phyloP scores from a whole-genome alignment of 73 alveolate genomes.

The Paramecium sexaurelia region DNA sequence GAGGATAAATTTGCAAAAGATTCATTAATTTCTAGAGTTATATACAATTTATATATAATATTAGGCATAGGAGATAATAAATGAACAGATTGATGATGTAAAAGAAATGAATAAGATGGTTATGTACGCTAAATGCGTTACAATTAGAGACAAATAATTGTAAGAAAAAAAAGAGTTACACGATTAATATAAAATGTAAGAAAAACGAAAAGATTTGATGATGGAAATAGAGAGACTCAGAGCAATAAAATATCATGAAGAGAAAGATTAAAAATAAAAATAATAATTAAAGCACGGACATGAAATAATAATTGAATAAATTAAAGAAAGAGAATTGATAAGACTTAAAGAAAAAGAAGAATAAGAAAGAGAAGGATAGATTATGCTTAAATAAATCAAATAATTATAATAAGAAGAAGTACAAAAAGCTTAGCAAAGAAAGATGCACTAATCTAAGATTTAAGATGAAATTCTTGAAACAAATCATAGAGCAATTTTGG shows the following conservation, averaged over 20 bases:
- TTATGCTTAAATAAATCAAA: constrained; percentile 78
- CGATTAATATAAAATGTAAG: constrained; percentile 74
- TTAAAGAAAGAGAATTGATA: constrained; percentile 84
- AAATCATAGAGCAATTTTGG: constrained; percentile 74
- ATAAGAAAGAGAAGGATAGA: constrained; percentile 80
- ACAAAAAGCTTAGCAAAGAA: constrained; percentile 70
- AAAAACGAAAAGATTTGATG: constrained; percentile 82
- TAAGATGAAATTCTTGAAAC: constrained; percentile 82
- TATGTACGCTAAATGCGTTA: constrained; percentile 81
- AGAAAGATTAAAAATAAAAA: constrained; percentile 71
- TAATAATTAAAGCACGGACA: constrained; percentile 74
- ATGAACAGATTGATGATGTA: constrained; percentile 79
- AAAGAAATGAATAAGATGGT: constrained; percentile 85
- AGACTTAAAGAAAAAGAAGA: constrained; percentile 83
- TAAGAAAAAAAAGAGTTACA: constrained; percentile 78
- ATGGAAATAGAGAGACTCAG: constrained; percentile 88
- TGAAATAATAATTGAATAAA: constrained; percentile 76
- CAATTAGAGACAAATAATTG: constrained; percentile 81
- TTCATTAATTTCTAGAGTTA: constrained; percentile 13
- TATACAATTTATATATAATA: too few relatives aligned
- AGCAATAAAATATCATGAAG: constrained; percentile 77
- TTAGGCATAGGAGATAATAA: constrained; percentile 72
- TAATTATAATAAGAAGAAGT: constrained; percentile 79
- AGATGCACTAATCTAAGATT: constrained; percentile 61
- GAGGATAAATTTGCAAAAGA: constrained; percentile 68